Evolutionary conservation across 768 basidiomycete species (phyloP), one percentile per base, ranked within the genome.

Genomic region (Lactarius hatsudake): DNA sequence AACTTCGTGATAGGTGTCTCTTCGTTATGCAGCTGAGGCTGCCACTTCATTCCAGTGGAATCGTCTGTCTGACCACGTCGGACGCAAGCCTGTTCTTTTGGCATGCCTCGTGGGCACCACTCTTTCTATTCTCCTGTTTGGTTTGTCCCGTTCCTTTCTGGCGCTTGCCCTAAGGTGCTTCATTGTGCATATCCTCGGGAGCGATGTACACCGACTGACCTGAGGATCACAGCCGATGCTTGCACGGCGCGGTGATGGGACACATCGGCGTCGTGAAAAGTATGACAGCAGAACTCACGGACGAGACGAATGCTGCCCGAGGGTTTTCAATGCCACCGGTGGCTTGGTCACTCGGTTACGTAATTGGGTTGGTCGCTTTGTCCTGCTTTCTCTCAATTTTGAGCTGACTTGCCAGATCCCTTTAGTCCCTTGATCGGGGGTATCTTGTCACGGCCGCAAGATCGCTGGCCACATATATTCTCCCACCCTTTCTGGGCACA

Each of bases 391-490:
- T 48, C n/a, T 23, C 20, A n/a, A 48, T n/a, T 23, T 48, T 5
- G 7, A 23, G n/a, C 48, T 48, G 48, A 48, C 48, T 48, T 48
- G 9, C 20, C 20, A 9, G 8, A 48, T 23, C 74, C 10, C 28
- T 18, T 48, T 18, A 61, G 60, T 12, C 65, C 72, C 13, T 56
- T 71, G 13, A 23, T 71, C 15, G 72, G 72, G 5, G 72, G 72
- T 7, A 28, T 63, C 58, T 43, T 73, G 40, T 72, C 72, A 20
- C 67, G 68, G 32, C 72, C 72, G 8, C 63, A 70, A 20, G 72
- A 72, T 23, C 63, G 63, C 13, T 69, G 71, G 53, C 64, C 66
- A 8, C 15, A 40, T 3, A 36, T 66, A 20, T 73, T 73, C 45
- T 63, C 62, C 12, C 43, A 53, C 34, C 9, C 2, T 17, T 73